These are phyloP conservation scores for Acanthamoeba triangularis DNA, from an alignment of 208 protist genomes.

Conservation along the genomic window DNA sequence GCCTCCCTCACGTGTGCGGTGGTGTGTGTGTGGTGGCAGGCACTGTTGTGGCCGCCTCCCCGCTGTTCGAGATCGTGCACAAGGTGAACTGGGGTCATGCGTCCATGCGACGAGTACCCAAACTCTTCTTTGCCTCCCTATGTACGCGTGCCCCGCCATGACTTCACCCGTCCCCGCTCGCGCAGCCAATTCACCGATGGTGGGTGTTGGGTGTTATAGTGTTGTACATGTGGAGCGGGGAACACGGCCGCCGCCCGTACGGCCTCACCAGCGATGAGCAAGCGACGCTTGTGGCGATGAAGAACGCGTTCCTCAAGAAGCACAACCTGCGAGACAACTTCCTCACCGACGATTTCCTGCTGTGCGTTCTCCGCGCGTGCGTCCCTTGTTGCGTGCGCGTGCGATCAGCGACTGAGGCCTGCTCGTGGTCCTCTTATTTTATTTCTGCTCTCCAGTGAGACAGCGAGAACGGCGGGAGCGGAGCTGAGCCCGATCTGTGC, in stretches of 20 bases:
- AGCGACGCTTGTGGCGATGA: not conserved
- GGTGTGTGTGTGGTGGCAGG: not conserved
- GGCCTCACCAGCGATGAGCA: not conserved
- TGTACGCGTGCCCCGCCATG: not conserved
- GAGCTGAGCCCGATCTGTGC: slow-evolving; percentile 53
- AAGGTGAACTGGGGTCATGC: not conserved
- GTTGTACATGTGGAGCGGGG: not conserved
- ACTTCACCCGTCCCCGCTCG: not conserved
- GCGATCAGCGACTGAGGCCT: not conserved
- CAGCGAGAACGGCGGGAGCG: not conserved
- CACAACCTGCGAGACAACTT: not conserved
- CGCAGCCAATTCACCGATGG: not conserved
- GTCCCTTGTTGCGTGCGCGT: not conserved
- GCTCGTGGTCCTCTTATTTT: not conserved
- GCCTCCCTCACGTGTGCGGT: not conserved
- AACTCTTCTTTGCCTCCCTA: slow-evolving; percentile 4
- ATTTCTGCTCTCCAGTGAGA: not conserved
- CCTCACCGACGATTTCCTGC: not conserved
- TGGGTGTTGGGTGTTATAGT: not conserved
- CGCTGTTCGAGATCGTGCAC: not conserved
- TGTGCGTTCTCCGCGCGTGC: not conserved
- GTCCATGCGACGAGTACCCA: slow-evolving; percentile 12
- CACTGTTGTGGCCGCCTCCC: not conserved
- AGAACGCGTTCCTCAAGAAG: not conserved
- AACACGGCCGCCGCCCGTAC: not conserved